These are phyloP conservation scores for Xerocomus brunneocitrinus DNA, from an alignment of 768 basidiomycete genomes.

Conservation along the genomic window DNA sequence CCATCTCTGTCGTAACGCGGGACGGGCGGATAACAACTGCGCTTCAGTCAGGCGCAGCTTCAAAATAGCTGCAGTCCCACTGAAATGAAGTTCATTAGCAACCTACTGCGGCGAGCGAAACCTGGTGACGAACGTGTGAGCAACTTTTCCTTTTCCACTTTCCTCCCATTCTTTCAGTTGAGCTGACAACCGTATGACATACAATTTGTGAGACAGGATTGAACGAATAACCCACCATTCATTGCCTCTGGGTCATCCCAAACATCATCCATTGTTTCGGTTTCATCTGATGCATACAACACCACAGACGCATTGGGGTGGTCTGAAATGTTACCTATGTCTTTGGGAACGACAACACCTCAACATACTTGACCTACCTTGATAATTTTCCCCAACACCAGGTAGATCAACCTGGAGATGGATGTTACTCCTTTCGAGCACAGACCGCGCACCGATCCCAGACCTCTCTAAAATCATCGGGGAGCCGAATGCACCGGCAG, in stretches of 20 bases:
- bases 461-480: constrained; percentile 57
- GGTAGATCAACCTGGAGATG: constrained; percentile 57
- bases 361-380: constrained; percentile 32
- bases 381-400: constrained; percentile 71
- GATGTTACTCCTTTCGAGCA: constrained; percentile 47
- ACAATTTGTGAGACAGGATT: no score
- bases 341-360: background rate
- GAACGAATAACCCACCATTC: no score
- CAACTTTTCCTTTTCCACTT: constrained; percentile 44
- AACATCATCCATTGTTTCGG: constrained; percentile 47
- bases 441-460: constrained; percentile 55
- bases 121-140: constrained; percentile 43
- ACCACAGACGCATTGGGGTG: constrained; percentile 18
- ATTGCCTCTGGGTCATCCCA: constrained; percentile 24
- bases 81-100: constrained; percentile 18
- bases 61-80: constrained; percentile 49
- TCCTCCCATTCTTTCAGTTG: background rate
- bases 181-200: no score
- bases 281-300: constrained; percentile 36
- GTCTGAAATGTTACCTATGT: constrained; percentile 15
- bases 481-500: constrained; percentile 53
- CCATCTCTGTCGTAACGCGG: constrained; percentile 49
- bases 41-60: constrained; percentile 48
- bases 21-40: constrained; percentile 46
- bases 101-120: background rate